Evolutionary conservation across 2,329 filamentous ascomycete species (phyloP).

Genomic region (Cytospora chrysosperma): DNA sequence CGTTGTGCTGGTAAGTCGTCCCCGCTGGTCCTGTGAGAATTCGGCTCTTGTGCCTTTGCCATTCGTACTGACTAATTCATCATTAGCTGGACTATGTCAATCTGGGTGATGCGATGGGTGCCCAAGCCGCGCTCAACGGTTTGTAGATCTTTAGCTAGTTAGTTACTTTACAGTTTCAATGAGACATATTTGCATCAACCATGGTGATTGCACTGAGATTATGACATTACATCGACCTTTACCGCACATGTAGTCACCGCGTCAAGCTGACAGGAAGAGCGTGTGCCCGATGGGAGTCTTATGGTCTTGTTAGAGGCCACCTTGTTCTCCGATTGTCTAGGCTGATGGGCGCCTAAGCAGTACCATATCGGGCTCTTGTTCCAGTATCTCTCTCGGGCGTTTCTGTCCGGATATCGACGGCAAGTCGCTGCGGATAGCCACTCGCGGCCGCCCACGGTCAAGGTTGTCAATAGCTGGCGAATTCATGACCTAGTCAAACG

Average conservation of each 20-base stretch:
- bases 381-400: not conserved
- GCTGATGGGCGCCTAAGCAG: not conserved
- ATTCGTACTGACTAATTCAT: not conserved
- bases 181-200: not conserved
- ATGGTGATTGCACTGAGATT: not conserved
- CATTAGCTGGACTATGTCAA: conserved; percentile 17
- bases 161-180: not conserved
- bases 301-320: not conserved
- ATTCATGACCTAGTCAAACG: not conserved
- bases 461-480: not conserved
- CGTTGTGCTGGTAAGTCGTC: conserved; percentile 31
- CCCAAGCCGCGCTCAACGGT: conserved; percentile 15
- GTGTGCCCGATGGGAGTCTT: not conserved
- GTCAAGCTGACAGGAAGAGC: not conserved
- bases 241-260: no score
- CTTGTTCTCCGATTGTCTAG: not conserved
- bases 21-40: not conserved
- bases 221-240: no score
- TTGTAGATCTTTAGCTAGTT: conserved; percentile 1
- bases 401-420: not conserved
- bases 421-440: not conserved
- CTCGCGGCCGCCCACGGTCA: not conserved
- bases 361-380: not conserved
- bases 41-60: not conserved
- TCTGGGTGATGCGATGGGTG: conserved; percentile 17